These are phyloP conservation scores for Populus davidiana DNA, from an alignment of 345 rosid genomes.

Conservation along the genomic window DNA sequence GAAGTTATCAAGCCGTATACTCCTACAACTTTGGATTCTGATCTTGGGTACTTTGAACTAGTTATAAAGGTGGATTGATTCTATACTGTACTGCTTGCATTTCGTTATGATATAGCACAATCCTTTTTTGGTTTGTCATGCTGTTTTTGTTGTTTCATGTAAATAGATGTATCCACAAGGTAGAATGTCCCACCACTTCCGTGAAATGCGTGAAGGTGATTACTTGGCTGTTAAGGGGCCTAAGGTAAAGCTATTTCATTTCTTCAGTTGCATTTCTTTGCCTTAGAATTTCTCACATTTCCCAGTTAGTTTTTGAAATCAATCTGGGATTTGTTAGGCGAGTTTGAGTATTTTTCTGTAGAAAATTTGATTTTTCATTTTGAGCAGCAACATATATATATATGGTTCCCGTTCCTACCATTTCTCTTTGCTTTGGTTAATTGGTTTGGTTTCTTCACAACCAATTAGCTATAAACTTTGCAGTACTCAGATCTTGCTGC, in stretches of 20 bases:
- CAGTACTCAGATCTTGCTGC: no score
- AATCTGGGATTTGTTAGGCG: background rate
- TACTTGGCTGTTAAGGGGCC: constrained; percentile 31
- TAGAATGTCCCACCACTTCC: constrained; percentile 34
- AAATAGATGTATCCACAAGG: constrained; percentile 35
- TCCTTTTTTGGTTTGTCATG: background rate
- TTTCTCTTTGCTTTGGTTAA: no score
- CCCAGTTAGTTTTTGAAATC: background rate
- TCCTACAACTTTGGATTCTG: constrained; percentile 31
- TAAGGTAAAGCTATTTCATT: constrained; percentile 18
- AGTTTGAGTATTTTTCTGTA: background rate
- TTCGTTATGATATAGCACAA: background rate
- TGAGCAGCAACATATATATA: no score
- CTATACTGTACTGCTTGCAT: background rate
- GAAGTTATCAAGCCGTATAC: constrained; percentile 33
- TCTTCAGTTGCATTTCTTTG: background rate
- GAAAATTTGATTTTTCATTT: background rate
- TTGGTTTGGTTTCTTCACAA: no score
- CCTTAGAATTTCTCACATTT: background rate
- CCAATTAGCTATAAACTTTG: no score
- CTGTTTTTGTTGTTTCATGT: background rate
- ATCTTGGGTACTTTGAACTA: constrained; percentile 25
- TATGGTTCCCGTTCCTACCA: no score
- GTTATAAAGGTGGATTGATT: constrained; percentile 25
- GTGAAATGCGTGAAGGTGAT: constrained; percentile 27